A percentile compares a stretch with the other conserved stretches of the same genome.
Evolutionary conservation across 1,284 basidiomycete genomes (phyloP).

Genomic region (Leccinum pachyderme): DNA sequence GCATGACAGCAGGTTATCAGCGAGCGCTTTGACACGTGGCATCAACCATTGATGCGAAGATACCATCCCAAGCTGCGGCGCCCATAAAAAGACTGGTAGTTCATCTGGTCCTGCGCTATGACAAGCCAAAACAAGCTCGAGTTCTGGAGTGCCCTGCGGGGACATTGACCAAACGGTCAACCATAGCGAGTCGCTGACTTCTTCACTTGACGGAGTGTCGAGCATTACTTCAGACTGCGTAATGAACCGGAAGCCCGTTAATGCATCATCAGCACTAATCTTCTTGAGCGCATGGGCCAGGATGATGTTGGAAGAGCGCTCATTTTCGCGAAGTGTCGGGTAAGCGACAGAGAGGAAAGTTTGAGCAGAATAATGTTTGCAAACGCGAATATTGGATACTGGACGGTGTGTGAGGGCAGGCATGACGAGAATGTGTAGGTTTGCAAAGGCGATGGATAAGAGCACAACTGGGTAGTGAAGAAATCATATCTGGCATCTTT

Average conservation of each 20-base stretch:
- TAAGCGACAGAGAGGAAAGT: constrained; percentile 44
- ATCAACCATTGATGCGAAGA: constrained; percentile 36
- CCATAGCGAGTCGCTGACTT: constrained; percentile 41
- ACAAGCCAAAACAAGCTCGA: constrained; percentile 51
- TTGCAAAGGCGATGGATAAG: constrained; percentile 26
- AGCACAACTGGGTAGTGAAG: not conserved
- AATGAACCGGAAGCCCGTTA: constrained; percentile 39
- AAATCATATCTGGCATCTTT: constrained; percentile 4
- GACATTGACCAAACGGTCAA: constrained; percentile 48
- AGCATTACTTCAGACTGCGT: constrained; percentile 33
- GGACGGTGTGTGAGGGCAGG: constrained; percentile 27
- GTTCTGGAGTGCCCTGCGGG: constrained; percentile 28
- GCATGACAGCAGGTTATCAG: constrained; percentile 36
- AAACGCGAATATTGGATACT: constrained; percentile 34
- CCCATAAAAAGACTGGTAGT: constrained; percentile 55
- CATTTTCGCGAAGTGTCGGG: constrained; percentile 42
- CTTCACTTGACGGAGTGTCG: constrained; percentile 10
- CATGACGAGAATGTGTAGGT: constrained; percentile 16
- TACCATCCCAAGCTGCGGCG: constrained; percentile 31
- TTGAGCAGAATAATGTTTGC: constrained; percentile 42
- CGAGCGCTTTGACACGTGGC: constrained; percentile 37
- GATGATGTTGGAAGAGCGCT: constrained; percentile 52
- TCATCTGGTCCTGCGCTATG: constrained; percentile 43
- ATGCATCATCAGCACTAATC: constrained; percentile 37
- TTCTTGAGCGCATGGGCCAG: constrained; percentile 49